phyloP scores from a whole-genome alignment of 192 early-diverging fungal genomes.

The Lunasporangiospora selenospora region DNA sequence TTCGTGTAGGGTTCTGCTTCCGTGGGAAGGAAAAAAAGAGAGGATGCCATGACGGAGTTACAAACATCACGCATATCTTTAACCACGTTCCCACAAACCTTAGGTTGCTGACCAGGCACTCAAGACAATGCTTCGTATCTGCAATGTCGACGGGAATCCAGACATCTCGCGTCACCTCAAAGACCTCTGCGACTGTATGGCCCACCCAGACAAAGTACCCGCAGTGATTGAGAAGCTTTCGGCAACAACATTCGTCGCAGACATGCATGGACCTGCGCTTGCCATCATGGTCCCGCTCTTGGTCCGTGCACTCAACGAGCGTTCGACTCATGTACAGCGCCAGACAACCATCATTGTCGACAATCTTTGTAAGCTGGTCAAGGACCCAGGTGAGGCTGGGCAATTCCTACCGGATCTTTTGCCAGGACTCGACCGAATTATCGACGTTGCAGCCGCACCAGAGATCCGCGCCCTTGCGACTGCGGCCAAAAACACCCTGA shows the following conservation, averaged over 20 bases:
- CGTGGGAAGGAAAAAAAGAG: no score
- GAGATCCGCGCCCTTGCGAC: slow-evolving; percentile 75
- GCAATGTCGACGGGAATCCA: slow-evolving; percentile 75
- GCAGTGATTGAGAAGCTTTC: slow-evolving; percentile 77
- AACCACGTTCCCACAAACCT: no score
- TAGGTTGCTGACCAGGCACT: slow-evolving; percentile 53
- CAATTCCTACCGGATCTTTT: slow-evolving; percentile 78
- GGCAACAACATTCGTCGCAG: slow-evolving; percentile 79
- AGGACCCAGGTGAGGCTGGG: slow-evolving; percentile 79
- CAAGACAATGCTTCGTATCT: slow-evolving; percentile 71
- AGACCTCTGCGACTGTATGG: slow-evolving; percentile 76
- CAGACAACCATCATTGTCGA: slow-evolving; percentile 81
- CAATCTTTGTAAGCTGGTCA: slow-evolving; percentile 87
- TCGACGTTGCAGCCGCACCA: slow-evolving; percentile 74
- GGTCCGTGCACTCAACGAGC: slow-evolving; percentile 69
- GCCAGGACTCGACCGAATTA: slow-evolving; percentile 77
- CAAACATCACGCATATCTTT: no score
- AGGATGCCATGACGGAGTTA: no score
- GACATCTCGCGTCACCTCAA: slow-evolving; percentile 76
- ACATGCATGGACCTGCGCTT: slow-evolving; percentile 77
- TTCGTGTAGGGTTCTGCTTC: no score
- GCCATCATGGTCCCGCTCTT: slow-evolving; percentile 84
- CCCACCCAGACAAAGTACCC: slow-evolving; percentile 77
- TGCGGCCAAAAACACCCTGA: slow-evolving; percentile 67
- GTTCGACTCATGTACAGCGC: slow-evolving; percentile 69